These are phyloP conservation scores for Rhexocercosporidium sp. DNA, from an alignment of 2,329 filamentous ascomycete genomes.

Conservation along the genomic window DNA sequence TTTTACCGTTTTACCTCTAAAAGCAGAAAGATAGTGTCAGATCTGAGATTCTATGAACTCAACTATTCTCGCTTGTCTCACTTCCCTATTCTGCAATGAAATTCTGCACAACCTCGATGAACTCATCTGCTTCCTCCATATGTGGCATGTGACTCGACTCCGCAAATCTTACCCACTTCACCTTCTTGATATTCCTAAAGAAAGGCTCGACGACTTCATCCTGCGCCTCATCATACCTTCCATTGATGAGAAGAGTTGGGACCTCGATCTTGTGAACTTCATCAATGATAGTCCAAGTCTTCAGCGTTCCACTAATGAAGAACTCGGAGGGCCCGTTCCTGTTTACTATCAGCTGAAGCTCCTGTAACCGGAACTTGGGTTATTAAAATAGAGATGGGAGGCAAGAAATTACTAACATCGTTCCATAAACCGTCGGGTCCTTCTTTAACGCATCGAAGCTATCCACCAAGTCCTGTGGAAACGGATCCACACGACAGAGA, in stretches of 20 bases:
- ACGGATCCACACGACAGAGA: slow-evolving; percentile 26
- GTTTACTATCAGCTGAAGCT: not conserved
- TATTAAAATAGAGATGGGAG: too few relatives aligned
- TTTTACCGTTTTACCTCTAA: not conserved
- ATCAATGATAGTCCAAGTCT: slow-evolving; percentile 45
- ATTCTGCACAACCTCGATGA: slow-evolving; percentile 42
- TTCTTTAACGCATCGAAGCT: slow-evolving; percentile 32
- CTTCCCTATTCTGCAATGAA: slow-evolving; percentile 35
- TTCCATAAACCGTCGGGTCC: slow-evolving; percentile 23
- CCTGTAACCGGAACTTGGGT: too few relatives aligned
- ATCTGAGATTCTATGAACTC: not conserved
- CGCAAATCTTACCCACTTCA: slow-evolving; percentile 47
- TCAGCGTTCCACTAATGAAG: slow-evolving; percentile 47
- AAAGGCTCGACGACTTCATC: slow-evolving; percentile 44
- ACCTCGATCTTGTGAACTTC: slow-evolving; percentile 46
- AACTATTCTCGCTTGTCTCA: not conserved
- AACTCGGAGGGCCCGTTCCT: slow-evolving; percentile 48
- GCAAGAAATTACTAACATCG: slow-evolving; percentile 16
- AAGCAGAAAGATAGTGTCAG: not conserved
- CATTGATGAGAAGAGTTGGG: slow-evolving; percentile 49
- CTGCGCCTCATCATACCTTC: slow-evolving; percentile 44
- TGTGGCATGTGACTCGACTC: slow-evolving; percentile 41
- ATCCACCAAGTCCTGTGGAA: slow-evolving; percentile 30
- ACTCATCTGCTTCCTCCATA: slow-evolving; percentile 47
- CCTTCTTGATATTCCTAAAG: slow-evolving; percentile 45